phyloP scores from a whole-genome alignment of 306 rosid species.

The Quercus aquifolioides region DNA sequence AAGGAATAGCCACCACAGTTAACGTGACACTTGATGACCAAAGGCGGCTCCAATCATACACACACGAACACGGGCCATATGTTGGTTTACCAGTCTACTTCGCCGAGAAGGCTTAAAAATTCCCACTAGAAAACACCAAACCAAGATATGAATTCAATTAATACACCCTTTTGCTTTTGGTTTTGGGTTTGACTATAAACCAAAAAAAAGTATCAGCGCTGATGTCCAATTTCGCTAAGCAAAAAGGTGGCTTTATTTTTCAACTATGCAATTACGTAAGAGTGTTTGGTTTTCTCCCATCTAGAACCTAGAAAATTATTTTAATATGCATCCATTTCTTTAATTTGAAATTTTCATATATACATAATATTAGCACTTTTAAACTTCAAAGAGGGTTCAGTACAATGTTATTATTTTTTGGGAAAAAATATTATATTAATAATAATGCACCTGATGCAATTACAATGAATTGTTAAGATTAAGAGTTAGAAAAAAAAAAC shows the following conservation, averaged over 20 bases:
- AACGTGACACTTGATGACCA: conserved; percentile 16
- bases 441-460: too few species aligned
- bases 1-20: neutral
- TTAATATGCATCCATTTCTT: neutral
- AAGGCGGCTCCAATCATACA: conserved; percentile 18
- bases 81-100: neutral
- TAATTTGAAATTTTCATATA: neutral
- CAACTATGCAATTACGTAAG: conserved; percentile 6
- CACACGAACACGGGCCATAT: neutral
- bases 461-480: too few species aligned
- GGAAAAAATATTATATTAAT: too few species aligned
- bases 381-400: too few species aligned
- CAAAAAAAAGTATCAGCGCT: neutral
- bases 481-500: too few species aligned
- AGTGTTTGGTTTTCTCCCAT: conserved; percentile 3
- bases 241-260: neutral
- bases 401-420: too few species aligned
- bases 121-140: neutral
- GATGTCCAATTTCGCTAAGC: conserved; percentile 9
- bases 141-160: neutral
- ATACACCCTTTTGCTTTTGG: neutral
- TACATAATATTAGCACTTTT: too few species aligned
- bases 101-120: neutral
- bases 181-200: conserved; percentile 11
- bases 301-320: neutral